Percentiles rank a stretch among this genome's conserved stretches.
These are phyloP conservation scores for Kodamaea laetipori DNA, from an alignment of 805 yeast species.

Conservation along the genomic window DNA sequence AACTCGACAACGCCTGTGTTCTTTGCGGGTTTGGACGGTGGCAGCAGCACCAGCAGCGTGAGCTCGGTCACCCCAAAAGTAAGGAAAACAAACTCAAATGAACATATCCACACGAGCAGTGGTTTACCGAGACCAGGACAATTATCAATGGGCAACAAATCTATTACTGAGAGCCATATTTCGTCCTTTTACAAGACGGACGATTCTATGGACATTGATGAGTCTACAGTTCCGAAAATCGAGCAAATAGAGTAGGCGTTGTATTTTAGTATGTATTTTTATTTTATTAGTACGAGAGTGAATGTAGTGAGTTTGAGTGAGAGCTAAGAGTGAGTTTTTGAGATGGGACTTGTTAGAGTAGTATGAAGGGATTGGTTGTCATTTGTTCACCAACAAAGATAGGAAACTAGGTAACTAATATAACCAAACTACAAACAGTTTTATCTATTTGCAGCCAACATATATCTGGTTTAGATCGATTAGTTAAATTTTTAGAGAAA, in stretches of 20 bases:
- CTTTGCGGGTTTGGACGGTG: slow-evolving; percentile 5
- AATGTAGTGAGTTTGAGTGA: not conserved
- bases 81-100: slow-evolving; percentile 34
- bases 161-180: slow-evolving; percentile 38
- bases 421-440: too few relatives aligned
- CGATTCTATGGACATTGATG: slow-evolving; percentile 23
- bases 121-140: slow-evolving; percentile 32
- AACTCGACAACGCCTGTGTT: slow-evolving; percentile 10
- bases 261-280: slow-evolving; percentile 1
- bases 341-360: too few relatives aligned
- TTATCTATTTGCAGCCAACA: too few relatives aligned
- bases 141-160: slow-evolving; percentile 30
- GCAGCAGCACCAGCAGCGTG: slow-evolving; percentile 9
- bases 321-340: too few relatives aligned
- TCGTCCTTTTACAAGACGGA: slow-evolving; percentile 13
- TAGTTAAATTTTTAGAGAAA: too few relatives aligned
- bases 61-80: slow-evolving; percentile 23
- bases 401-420: too few relatives aligned
- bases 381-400: too few relatives aligned
- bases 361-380: too few relatives aligned
- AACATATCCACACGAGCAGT: slow-evolving; percentile 15
- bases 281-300: not conserved
- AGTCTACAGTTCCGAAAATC: slow-evolving; percentile 17
- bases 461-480: too few relatives aligned
- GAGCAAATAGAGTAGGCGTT: slow-evolving; percentile 18